These are phyloP conservation scores for Aspergillus niger DNA, from an alignment of 2,329 filamentous ascomycete species.

Conservation along the genomic window DNA sequence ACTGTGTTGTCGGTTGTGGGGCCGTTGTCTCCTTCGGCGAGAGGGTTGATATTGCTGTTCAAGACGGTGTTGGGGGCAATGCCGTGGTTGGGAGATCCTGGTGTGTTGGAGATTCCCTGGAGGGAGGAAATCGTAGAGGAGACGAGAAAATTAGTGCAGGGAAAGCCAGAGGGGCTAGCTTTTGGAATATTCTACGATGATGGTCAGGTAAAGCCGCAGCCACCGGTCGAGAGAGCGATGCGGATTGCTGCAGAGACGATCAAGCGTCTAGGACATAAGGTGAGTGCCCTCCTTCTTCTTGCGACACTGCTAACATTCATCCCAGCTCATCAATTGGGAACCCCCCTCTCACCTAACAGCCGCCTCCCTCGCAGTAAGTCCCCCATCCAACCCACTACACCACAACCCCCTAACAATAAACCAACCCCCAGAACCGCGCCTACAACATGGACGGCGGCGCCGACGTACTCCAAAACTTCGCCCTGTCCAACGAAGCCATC, in stretches of 20 bases:
- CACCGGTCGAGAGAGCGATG: slow-evolving; percentile 60
- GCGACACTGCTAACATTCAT: not conserved
- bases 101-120: slow-evolving; percentile 68
- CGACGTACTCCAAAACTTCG: slow-evolving; percentile 54
- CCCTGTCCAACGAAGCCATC: slow-evolving; percentile 57
- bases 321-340: slow-evolving; percentile 58
- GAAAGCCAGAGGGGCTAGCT: slow-evolving; percentile 44
- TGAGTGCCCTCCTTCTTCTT: slow-evolving; percentile 1
- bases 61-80: slow-evolving; percentile 58
- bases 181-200: slow-evolving; percentile 60
- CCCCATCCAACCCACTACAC: too few species aligned
- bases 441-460: slow-evolving; percentile 51
- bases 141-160: slow-evolving; percentile 42
- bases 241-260: slow-evolving; percentile 53
- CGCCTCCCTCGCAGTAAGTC: slow-evolving; percentile 44
- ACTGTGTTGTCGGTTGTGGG: slow-evolving; percentile 65
- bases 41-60: slow-evolving; percentile 58
- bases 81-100: slow-evolving; percentile 68
- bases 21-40: slow-evolving; percentile 60
- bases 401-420: too few species aligned
- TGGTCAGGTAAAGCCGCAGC: slow-evolving; percentile 54
- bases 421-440: slow-evolving; percentile 19
- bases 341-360: slow-evolving; percentile 54
- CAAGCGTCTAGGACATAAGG: slow-evolving; percentile 56
- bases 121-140: slow-evolving; percentile 49